Conservation (phyloP, 208 protist genomes). For the Willaertia magna region DNA sequence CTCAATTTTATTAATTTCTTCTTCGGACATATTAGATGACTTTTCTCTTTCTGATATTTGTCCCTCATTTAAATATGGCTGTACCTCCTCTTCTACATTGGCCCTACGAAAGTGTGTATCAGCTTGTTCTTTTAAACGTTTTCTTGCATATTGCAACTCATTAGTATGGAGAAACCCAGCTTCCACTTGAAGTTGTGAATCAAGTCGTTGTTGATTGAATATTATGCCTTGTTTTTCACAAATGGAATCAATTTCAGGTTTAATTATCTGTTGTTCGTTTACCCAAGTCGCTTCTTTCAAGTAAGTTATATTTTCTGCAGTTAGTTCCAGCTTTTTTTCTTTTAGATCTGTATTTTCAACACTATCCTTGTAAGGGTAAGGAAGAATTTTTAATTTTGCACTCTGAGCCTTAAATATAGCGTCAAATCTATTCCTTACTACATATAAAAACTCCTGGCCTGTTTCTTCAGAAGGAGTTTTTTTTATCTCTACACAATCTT, state of each 20-base stretch:
- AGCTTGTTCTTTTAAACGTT: slow-evolving; percentile 24
- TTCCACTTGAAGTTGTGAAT: slow-evolving; percentile 10
- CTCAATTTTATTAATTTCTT: background rate
- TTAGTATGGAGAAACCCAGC: slow-evolving; percentile 15
- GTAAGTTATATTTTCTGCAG: background rate
- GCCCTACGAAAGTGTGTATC: slow-evolving; percentile 16
- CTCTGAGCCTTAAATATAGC: slow-evolving; percentile 24
- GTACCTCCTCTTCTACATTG: background rate
- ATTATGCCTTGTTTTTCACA: slow-evolving; percentile 5
- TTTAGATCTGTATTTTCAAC: background rate
- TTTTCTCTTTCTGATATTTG: background rate
- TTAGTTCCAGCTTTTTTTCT: background rate
- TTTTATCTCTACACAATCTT: slow-evolving; percentile 21
- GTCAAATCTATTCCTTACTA: slow-evolving; percentile 22
- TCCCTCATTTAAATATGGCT: background rate
- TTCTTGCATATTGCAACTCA: slow-evolving; percentile 20
- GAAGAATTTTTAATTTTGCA: slow-evolving; percentile 10
- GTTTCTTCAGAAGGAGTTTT: background rate
- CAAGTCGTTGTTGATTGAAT: background rate
- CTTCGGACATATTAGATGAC: background rate
- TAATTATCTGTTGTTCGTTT: background rate
- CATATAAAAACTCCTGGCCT: slow-evolving; percentile 29
- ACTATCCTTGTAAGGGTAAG: slow-evolving; percentile 6
- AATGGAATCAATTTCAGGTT: background rate
- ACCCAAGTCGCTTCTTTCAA: slow-evolving; percentile 1